Percentiles rank a stretch among this genome's conserved stretches.
Evolutionary conservation across 1,139 yeast species (phyloP).

Genomic region (Geotrichum histeridarum): DNA sequence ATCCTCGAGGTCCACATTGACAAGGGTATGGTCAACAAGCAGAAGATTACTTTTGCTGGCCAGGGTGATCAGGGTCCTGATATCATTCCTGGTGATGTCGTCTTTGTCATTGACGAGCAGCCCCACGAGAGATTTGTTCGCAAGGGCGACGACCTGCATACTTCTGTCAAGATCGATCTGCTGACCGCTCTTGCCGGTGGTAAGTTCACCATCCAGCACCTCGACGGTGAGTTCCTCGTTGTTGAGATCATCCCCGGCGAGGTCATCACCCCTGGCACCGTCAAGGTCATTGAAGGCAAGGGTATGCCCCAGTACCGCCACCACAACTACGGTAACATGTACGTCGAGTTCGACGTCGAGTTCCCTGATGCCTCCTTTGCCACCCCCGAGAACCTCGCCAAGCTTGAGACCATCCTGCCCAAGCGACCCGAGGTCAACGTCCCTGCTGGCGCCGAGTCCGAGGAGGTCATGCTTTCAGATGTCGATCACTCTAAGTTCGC

Average conservation of each 20-base stretch:
- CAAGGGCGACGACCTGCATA: constrained; percentile 82
- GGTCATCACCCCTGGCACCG: constrained; percentile 76
- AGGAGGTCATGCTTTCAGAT: constrained; percentile 70
- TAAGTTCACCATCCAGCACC: constrained; percentile 74
- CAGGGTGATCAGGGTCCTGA: constrained; percentile 98
- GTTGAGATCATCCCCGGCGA: constrained; percentile 85
- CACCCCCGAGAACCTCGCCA: constrained; percentile 37
- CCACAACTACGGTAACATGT: constrained; percentile 47
- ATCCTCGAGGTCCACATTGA: constrained; percentile 90
- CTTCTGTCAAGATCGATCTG: constrained; percentile 83
- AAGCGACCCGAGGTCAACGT: constrained; percentile 34
- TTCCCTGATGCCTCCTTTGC: constrained; percentile 45
- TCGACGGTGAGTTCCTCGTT: constrained; percentile 76
- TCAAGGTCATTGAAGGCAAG: constrained; percentile 81
- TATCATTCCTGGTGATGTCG: constrained; percentile 92
- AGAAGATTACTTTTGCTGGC: constrained; percentile 82
- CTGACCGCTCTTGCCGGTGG: constrained; percentile 97
- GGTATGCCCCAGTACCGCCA: constrained; percentile 82
- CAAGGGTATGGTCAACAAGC: constrained; percentile 97
- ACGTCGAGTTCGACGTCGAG: constrained; percentile 47
- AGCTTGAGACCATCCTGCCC: constrained; percentile 43
- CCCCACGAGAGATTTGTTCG: constrained; percentile 77
- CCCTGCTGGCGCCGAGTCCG: constrained; percentile 48
- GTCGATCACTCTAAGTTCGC: constrained; percentile 53
- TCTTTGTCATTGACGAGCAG: constrained; percentile 84